These are phyloP conservation scores for Geotrichum aggregatum DNA, from an alignment of 1,139 yeast species.

Conservation along the genomic window DNA sequence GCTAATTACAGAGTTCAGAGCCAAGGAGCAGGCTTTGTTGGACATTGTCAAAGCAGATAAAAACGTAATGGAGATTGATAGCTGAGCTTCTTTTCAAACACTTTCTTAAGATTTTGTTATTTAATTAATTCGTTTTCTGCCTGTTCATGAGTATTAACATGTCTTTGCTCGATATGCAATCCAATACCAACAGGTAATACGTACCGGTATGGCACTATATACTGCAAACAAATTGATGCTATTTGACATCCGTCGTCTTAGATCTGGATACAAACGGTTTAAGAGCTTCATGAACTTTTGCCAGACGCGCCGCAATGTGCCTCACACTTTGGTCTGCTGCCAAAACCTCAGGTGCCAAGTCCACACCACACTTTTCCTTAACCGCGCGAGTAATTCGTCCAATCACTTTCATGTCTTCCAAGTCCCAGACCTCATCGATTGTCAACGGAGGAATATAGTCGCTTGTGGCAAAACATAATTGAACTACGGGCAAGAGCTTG, in stretches of 20 bases:
- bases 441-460: slow-evolving; percentile 28
- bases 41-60: slow-evolving; percentile 1
- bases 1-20: slow-evolving; percentile 17
- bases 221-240: too few species aligned
- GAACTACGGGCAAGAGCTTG: slow-evolving; percentile 29
- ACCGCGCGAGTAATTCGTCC: slow-evolving; percentile 34
- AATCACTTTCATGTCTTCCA: slow-evolving; percentile 30
- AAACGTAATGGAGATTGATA: slow-evolving; percentile 5
- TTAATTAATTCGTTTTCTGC: slow-evolving; percentile 24
- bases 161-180: too few species aligned
- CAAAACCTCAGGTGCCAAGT: slow-evolving; percentile 37
- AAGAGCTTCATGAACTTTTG: slow-evolving; percentile 32
- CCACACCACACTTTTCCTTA: slow-evolving; percentile 35
- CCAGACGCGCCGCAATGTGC: slow-evolving; percentile 33
- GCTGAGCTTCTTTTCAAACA: background rate
- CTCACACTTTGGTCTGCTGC: slow-evolving; percentile 32
- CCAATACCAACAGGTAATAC: too few species aligned
- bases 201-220: too few species aligned
- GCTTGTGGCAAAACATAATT: slow-evolving; percentile 27
- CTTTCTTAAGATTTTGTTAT: background rate
- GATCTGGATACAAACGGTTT: slow-evolving; percentile 27
- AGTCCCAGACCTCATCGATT: slow-evolving; percentile 31
- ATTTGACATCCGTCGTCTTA: background rate
- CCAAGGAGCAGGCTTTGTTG: slow-evolving; percentile 15
- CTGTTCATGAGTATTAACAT: background rate